A percentile compares a stretch with the other conserved stretches of the same genome.
Evolutionary conservation across 805 yeast genomes (phyloP).

Genomic region (Phaffomyces thermotolerans): DNA sequence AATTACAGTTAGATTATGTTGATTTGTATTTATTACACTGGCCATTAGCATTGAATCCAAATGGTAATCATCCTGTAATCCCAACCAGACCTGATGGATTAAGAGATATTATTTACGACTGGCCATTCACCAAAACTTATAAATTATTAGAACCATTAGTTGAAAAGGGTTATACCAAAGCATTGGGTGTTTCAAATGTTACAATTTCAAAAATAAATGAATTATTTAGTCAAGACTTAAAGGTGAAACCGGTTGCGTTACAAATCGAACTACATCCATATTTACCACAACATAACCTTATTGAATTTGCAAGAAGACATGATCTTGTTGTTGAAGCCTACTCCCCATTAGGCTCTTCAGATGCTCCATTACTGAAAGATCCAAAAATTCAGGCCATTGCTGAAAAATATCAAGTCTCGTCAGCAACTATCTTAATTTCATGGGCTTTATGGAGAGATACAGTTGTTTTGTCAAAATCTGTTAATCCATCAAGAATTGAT

Average conservation of each 20-base stretch:
- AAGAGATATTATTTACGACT: slow-evolving; percentile 33
- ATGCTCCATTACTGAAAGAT: slow-evolving; percentile 25
- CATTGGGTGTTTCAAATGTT: slow-evolving; percentile 17
- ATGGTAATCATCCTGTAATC: slow-evolving; percentile 23
- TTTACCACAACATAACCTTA: slow-evolving; percentile 14
- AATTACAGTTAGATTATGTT: slow-evolving; percentile 52
- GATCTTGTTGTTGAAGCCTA: slow-evolving; percentile 16
- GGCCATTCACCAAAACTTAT: slow-evolving; percentile 28
- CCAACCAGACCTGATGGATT: slow-evolving; percentile 34
- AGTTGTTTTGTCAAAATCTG: slow-evolving; percentile 47
- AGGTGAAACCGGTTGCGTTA: slow-evolving; percentile 12
- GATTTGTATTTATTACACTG: slow-evolving; percentile 78
- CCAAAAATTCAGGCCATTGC: slow-evolving; percentile 39
- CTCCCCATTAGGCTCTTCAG: slow-evolving; percentile 15
- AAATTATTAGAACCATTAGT: slow-evolving; percentile 13
- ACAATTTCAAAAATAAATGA: slow-evolving; percentile 11
- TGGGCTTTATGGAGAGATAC: slow-evolving; percentile 56
- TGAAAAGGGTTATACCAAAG: slow-evolving; percentile 8
- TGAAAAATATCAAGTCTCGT: slow-evolving; percentile 30
- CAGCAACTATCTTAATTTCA: slow-evolving; percentile 48
- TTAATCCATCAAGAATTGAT: slow-evolving; percentile 35
- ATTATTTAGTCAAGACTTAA: slow-evolving; percentile 5
- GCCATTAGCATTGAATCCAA: slow-evolving; percentile 47
- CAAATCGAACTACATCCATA: slow-evolving; percentile 17
- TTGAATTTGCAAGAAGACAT: slow-evolving; percentile 11